These are phyloP conservation scores for Codiaeum variegatum DNA, from an alignment of 441 rosid species.

Conservation along the genomic window DNA sequence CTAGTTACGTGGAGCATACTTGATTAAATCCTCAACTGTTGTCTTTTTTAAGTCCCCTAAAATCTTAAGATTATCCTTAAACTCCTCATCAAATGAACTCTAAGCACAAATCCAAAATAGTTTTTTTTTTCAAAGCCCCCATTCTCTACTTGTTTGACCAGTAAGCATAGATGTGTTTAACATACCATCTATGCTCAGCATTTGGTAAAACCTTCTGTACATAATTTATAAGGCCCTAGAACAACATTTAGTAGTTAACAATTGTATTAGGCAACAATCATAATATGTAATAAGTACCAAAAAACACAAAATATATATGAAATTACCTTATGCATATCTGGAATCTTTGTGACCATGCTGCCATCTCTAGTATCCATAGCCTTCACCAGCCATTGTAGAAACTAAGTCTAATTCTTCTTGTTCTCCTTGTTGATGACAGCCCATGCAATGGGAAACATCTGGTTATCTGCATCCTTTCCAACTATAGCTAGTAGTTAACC, in stretches of 20 bases:
- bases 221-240: no score
- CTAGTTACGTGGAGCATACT: neutral
- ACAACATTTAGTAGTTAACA: no score
- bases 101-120: neutral
- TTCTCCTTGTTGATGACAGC: neutral
- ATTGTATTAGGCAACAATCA: no score
- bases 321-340: no score
- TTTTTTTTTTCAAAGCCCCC: no score
- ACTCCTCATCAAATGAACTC: neutral
- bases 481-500: neutral
- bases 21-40: neutral
- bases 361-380: neutral
- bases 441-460: neutral
- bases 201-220: no score
- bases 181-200: neutral
- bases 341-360: no score
- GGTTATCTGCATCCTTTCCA: neutral
- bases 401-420: neutral
- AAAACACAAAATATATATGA: no score
- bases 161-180: neutral
- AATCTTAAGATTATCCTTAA: neutral
- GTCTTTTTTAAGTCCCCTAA: no score
- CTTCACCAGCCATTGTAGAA: neutral
- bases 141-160: neutral
- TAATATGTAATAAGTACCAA: no score